These are phyloP conservation scores for Nemophila menziesii DNA, from an alignment of 257 asterid species.

Conservation along the genomic window DNA sequence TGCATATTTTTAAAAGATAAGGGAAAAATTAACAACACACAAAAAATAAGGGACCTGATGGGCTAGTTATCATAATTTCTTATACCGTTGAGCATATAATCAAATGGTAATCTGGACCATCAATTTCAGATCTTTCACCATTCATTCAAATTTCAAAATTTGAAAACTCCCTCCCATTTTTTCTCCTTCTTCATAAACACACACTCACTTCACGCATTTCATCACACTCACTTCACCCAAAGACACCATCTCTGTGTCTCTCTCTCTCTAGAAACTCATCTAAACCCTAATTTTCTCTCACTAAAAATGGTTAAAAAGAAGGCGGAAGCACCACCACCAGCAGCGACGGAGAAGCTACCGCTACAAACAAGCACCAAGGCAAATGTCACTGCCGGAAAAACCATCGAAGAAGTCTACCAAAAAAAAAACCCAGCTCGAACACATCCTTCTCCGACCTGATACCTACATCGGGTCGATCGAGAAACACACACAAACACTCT, in stretches of 20 bases:
- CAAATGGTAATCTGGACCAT: not conserved
- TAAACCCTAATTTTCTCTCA: slow-evolving; percentile 6
- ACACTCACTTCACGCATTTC: not conserved
- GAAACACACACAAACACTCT: slow-evolving; percentile 58
- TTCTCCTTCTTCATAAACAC: not conserved
- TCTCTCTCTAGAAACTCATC: slow-evolving; percentile 2
- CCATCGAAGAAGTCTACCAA: slow-evolving; percentile 89
- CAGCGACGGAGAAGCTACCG: slow-evolving; percentile 38
- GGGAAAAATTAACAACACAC: too few relatives aligned
- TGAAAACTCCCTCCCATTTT: slow-evolving; percentile 13
- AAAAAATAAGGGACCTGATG: too few relatives aligned
- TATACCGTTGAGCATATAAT: not conserved
- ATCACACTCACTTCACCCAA: not conserved
- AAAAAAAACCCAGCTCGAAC: slow-evolving; percentile 93
- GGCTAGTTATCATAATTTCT: too few relatives aligned
- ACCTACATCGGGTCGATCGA: slow-evolving; percentile 92
- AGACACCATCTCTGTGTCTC: slow-evolving; percentile 59
- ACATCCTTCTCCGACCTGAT: slow-evolving; percentile 94
- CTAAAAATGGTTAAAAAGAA: slow-evolving; percentile 1
- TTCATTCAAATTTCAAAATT: slow-evolving; percentile 27
- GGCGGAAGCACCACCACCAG: slow-evolving; percentile 6
- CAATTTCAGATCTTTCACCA: slow-evolving; percentile 3
- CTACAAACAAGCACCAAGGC: slow-evolving; percentile 65
- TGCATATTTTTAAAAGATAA: too few relatives aligned
- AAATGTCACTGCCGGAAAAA: slow-evolving; percentile 40